A percentile compares a stretch with the other conserved stretches of the same genome.
Evolutionary conservation across 176 grass and related monocot genomes (phyloP).

Genomic region (Elymus sibiricus): DNA sequence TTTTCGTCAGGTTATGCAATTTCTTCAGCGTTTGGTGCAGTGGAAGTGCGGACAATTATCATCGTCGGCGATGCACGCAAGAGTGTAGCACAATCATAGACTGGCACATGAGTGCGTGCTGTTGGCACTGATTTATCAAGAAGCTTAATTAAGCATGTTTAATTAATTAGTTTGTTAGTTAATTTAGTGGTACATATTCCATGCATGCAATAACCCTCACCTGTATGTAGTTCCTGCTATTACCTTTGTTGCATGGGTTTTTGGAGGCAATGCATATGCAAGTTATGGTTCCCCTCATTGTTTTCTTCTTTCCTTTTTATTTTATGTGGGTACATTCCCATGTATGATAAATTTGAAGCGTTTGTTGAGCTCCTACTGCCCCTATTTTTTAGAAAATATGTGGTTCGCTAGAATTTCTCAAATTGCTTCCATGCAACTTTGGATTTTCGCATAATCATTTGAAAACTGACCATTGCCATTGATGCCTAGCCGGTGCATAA

Average conservation of each 20-base stretch:
- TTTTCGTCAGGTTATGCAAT: constrained; percentile 82
- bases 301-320: no score
- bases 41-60: constrained; percentile 41
- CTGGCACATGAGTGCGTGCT: background rate
- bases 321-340: background rate
- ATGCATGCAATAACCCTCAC: constrained; percentile 14
- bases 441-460: background rate
- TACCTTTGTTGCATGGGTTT: constrained; percentile 22
- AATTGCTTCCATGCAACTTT: no score
- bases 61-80: constrained; percentile 6
- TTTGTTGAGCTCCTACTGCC: no score
- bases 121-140: background rate
- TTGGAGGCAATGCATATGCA: constrained; percentile 11
- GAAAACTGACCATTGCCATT: background rate
- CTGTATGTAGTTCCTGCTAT: constrained; percentile 7
- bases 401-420: no score
- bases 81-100: background rate
- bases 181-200: background rate
- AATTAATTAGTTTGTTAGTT: background rate
- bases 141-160: background rate
- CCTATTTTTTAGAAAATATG: no score
- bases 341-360: background rate
- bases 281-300: background rate
- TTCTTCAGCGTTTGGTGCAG: constrained; percentile 64
- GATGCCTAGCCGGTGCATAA: background rate